These are phyloP conservation scores for Quercus berberidifolia DNA, from an alignment of 306 rosid genomes.

Conservation along the genomic window DNA sequence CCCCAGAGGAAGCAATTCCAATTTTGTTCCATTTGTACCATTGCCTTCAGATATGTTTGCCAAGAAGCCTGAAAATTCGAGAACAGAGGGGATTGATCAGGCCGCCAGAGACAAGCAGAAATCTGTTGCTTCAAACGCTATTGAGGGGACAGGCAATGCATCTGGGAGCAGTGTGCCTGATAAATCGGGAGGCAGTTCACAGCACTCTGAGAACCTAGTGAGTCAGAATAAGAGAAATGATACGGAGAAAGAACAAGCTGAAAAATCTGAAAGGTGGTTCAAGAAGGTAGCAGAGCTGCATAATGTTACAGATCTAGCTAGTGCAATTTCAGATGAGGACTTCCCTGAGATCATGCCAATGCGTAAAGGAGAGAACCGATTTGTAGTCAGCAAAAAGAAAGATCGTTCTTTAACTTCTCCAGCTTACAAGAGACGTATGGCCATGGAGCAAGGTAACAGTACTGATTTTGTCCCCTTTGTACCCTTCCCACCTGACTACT, in stretches of 20 bases:
- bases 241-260: conserved; percentile 57
- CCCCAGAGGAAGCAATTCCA: conserved; percentile 31
- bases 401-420: conserved; percentile 88
- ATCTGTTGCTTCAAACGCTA: conserved; percentile 8
- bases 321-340: conserved; percentile 68
- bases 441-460: conserved; percentile 66
- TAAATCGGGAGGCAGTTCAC: conserved; percentile 21
- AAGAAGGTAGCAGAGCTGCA: conserved; percentile 78
- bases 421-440: conserved; percentile 68
- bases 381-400: conserved; percentile 85
- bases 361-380: conserved; percentile 91
- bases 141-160: conserved; percentile 8
- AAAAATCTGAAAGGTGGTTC: conserved; percentile 92
- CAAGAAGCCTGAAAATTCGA: conserved; percentile 42
- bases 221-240: conserved; percentile 30
- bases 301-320: conserved; percentile 56
- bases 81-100: conserved; percentile 26
- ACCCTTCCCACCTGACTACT: conserved; percentile 92
- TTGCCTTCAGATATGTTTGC: conserved; percentile 48
- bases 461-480: conserved; percentile 81
- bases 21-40: conserved; percentile 51
- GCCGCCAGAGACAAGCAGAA: conserved; percentile 8
- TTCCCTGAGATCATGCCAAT: conserved; percentile 95
- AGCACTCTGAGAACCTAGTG: conserved; percentile 17
- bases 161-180: conserved; percentile 17